Conservation (phyloP, 2,329 filamentous ascomycete genomes). For the Akanthomyces dipterigenus region DNA sequence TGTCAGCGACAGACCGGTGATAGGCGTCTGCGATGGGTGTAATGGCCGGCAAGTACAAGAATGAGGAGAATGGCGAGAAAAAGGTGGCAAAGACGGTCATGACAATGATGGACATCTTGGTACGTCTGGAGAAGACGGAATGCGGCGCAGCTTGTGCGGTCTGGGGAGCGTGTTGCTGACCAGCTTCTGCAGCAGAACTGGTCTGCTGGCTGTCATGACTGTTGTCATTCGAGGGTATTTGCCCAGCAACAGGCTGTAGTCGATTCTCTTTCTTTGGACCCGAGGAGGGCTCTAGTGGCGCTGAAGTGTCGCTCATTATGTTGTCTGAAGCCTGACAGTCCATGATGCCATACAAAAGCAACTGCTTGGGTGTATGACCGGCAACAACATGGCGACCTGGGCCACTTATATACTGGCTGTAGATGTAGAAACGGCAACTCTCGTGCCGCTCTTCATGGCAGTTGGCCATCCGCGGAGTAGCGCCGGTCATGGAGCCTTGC, state of each 20-base stretch:
- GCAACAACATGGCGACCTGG: not conserved
- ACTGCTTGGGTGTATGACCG: not conserved
- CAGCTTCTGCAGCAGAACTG: too few species aligned
- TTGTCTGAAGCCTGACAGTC: not conserved
- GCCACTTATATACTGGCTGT: not conserved
- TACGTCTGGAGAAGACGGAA: conserved; percentile 20
- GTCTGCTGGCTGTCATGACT: too few species aligned
- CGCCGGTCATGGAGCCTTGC: not conserved
- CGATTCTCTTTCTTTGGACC: not conserved
- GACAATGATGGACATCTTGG: conserved; percentile 22
- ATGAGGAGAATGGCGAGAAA: conserved; percentile 25
- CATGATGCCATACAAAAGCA: not conserved
- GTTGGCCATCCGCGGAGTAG: not conserved
- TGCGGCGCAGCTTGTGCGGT: conserved; percentile 4
- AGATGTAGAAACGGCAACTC: not conserved
- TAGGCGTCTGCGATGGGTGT: conserved; percentile 34
- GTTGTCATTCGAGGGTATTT: not conserved
- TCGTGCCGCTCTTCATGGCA: not conserved
- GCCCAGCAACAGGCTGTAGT: not conserved
- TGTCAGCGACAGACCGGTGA: conserved; percentile 18
- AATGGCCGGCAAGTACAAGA: conserved; percentile 41
- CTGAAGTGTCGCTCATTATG: not conserved
- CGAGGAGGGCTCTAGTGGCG: not conserved
- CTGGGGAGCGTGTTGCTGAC: not conserved
- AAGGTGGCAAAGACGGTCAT: conserved; percentile 23